Percentiles rank a stretch among this genome's conserved stretches.
Conservation (phyloP, 768 basidiomycete species). For the Kwoniella dendrophila region DNA sequence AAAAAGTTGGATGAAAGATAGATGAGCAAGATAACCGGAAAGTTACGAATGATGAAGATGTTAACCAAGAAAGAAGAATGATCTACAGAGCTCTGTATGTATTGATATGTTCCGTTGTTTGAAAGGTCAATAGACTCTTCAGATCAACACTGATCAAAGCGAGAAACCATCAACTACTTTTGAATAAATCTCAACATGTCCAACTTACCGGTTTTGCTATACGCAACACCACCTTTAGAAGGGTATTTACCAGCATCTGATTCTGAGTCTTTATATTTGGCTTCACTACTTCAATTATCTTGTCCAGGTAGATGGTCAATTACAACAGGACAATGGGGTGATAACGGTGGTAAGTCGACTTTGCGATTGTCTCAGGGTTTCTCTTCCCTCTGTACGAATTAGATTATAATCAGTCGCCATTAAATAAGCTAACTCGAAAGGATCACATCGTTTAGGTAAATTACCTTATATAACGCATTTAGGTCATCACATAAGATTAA, state of each 20-base stretch:
- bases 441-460: constrained; percentile 25
- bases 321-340: constrained; percentile 21
- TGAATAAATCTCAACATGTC: background rate
- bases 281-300: constrained; percentile 31
- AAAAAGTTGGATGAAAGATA: constrained; percentile 11
- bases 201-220: constrained; percentile 25
- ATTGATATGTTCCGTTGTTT: no score
- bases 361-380: background rate
- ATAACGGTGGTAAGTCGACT: constrained; percentile 31
- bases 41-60: background rate
- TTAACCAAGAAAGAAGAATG: no score
- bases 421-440: background rate
- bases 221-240: constrained; percentile 33
- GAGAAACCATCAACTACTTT: background rate
- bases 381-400: no score
- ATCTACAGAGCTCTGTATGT: no score
- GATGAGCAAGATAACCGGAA: background rate
- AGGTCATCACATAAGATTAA: constrained; percentile 21
- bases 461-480: constrained; percentile 41
- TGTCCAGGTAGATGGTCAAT: constrained; percentile 36
- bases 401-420: background rate
- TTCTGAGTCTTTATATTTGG: constrained; percentile 34
- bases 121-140: no score
- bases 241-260: constrained; percentile 37
- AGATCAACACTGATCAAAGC: no score